These are phyloP conservation scores for Senna tora DNA, from an alignment of 306 rosid genomes.

Conservation along the genomic window DNA sequence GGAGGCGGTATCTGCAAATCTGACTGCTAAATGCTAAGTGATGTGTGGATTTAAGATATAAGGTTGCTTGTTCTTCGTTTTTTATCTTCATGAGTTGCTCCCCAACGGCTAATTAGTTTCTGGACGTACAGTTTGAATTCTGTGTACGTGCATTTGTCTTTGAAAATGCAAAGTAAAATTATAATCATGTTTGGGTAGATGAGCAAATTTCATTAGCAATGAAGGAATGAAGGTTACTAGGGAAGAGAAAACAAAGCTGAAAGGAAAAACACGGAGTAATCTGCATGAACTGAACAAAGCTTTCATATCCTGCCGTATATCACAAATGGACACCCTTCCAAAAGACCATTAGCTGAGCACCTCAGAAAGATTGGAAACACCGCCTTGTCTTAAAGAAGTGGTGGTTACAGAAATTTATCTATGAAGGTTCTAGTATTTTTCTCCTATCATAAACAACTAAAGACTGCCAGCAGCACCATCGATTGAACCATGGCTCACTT, in stretches of 20 bases:
- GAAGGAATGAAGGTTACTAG: not conserved
- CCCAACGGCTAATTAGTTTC: constrained; percentile 18
- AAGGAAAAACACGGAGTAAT: not conserved
- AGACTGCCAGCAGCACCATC: not conserved
- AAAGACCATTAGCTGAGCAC: not conserved
- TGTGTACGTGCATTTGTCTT: constrained; percentile 19
- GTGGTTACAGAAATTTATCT: not conserved
- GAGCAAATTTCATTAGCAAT: constrained; percentile 4
- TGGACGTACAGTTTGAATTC: not conserved
- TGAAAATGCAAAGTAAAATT: not conserved
- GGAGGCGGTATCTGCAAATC: constrained; percentile 20
- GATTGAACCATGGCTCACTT: too few relatives aligned
- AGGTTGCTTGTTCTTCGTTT: not conserved
- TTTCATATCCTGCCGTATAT: not conserved
- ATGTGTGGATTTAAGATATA: not conserved
- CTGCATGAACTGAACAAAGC: not conserved
- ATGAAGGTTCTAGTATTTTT: constrained; percentile 3
- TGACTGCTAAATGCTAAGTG: constrained; percentile 17
- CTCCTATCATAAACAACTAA: not conserved
- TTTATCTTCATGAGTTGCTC: not conserved
- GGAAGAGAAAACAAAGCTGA: constrained; percentile 20
- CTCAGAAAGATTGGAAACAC: not conserved
- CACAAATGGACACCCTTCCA: not conserved
- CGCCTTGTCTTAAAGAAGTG: not conserved
- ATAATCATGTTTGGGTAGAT: not conserved